Base-by-base conservation (phyloP, 306 rosid genomes). In the Cicer cuneatum region DNA sequence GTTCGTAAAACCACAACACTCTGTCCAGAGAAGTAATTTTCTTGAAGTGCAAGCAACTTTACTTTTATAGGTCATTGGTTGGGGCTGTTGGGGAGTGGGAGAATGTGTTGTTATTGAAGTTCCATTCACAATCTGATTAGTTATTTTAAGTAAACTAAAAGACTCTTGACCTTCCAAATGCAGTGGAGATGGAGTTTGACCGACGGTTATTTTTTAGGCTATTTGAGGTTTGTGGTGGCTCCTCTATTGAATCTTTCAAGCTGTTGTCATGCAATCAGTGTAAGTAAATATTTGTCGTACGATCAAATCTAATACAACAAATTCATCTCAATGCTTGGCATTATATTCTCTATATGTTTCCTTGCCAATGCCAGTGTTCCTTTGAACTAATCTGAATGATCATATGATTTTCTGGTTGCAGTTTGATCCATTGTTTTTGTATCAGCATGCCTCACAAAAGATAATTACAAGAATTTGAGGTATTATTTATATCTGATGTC, bases 91-190 rank as follows among this genome's bases (percentile, higher is more conserved):
- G 59, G 54, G 64, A 4, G 48, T 6, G 47, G 47, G 6, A 1
- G n/a, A 10, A 43, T 71, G 8, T 53, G 53, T 19, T 16, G 21
- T 6, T 8, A 39, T 48, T 48, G 16, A 38, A 63, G 9, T 59
- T 71, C 66, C 3, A 37, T 53, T 66, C 16, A 15, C 8, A 53
- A 21, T 65, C 61, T 63, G 35, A 19, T 62, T 45, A 29, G 5
- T 11, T 74, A 37, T 68, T 80, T 57, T 69, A 14, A 38, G 81
- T 46, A 38, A 46, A 65, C 75, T 74, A 75, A 74, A 57, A 60
- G 45, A 54, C 37, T 83, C 52, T 60, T 60, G 75, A 73, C 53
- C 66, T 83, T 80, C 62, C 66, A 53, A 39, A 63, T 77, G 72
- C 82, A 71, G 65, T 33, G 62, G 42, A 59, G 62, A 45, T 52